Evolutionary conservation across 2,329 filamentous ascomycete species (phyloP), one percentile per base, ranked within the genome.

Genomic region (Ophiostoma tasmaniense): DNA sequence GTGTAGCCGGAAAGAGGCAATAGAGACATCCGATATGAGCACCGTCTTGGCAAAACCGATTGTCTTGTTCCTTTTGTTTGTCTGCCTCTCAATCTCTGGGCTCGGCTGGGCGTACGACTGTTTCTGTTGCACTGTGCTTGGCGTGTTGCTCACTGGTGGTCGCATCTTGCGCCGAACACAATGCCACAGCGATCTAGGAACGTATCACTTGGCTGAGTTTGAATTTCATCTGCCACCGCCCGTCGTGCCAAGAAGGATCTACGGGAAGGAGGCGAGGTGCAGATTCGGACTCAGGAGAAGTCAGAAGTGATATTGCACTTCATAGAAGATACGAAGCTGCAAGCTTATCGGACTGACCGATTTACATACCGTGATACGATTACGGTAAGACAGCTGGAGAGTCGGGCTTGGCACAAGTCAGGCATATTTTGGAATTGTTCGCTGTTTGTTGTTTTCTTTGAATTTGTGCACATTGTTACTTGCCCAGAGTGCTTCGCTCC

Each of bases 91-190:
- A 30, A 13, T 13, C 25, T 14, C 25, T 25, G 50, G 50, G 50
- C 50, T 55, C 50, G 50, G 50, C 22, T 25, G n/a, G 50, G 17
- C 22, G 25, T 55, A 8, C 25, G 25, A 11, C 30, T 61, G 55
- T 61, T 61, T 30, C 25, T 61, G 55, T 61, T 20, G 25, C 55
- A 61, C 55, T 61, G 55, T 61, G 25, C 55, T 61, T 30, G 55
- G 55, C 22, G 55, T 30, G 25, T 30, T 61, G 25, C 52, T 59
- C 55, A 59, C 52, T 59, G 52, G 52, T 22, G n/a, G 22, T 59
- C 42, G 42, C 20, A 45, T 45, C 14, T 45, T 6, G 20, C 20
- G 42, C 42, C 42, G 20, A 61, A 17, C 6, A 59, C 25, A 59
- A 20, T 61, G 55, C 1, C 55, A 30, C n/a, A 55, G 22, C 50